Evolutionary conservation across 257 asterid species (phyloP), one percentile per base, ranked within the genome.

Genomic region (Rehmannia glutinosa): DNA sequence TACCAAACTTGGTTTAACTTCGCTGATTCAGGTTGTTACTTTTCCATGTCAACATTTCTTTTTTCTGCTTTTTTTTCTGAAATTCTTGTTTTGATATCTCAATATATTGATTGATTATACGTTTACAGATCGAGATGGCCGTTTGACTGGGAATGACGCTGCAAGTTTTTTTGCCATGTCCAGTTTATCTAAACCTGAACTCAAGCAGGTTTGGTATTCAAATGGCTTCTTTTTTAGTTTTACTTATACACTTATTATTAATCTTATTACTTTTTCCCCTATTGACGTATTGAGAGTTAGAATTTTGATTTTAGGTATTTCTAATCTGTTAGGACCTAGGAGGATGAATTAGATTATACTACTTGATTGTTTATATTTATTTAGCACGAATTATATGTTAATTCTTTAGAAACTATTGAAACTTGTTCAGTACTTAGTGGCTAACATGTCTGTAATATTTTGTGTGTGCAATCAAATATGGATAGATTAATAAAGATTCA

Each of bases 21-120:
- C 56, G 96, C 84, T 24, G 99, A 93, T 85, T 86, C 97, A 79
- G 99, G 99, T 92, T 8, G 11, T 11, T 3, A 5, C 42, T 41
- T 45, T 39, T 9, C 7, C 42, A 1, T 64, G 57, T 41, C 38
- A 24, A 9, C 4, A 3, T n/a, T 42, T 11, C 15, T 7, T 21
- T 39, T 35, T 24, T 2, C 21, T 52, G 0, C 8, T 10, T 4
- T 8, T 51, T 23, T 11, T 39, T 12, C 8, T 1, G 17, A 25
- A 69, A 16, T 41, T 39, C 52, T 53, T 11, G 13, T 50, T 67
- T 33, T 59, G 35, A 1, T 47, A 47, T 57, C 2, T 62, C 8
- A 36, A n/a, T 65, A 6, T 63, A 6, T 58, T 38, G 8, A 15
- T 70, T 73, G 35, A 10, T 38, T 30, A 25, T 71, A 27, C 24